Evolutionary conservation across 345 rosid species (phyloP).

Genomic region (Hibiscus trionum): DNA sequence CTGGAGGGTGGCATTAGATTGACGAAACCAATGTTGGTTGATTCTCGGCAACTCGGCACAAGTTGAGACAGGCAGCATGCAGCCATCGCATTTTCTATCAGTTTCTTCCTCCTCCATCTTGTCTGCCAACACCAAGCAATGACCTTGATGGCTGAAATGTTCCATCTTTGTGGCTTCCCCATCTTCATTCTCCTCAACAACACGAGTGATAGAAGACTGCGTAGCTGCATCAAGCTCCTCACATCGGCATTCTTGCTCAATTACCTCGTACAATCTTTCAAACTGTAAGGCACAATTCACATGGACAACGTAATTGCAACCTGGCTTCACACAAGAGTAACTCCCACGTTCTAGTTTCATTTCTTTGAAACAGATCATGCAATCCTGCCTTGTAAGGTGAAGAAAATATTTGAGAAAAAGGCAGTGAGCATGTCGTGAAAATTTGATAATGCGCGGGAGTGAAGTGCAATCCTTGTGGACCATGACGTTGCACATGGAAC

Average conservation of each 20-base stretch:
- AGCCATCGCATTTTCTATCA: background rate
- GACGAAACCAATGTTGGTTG: background rate
- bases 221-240: background rate
- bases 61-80: background rate
- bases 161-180: constrained; percentile 1
- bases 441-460: background rate
- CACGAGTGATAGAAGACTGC: background rate
- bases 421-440: constrained; percentile 4
- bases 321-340: constrained; percentile 1
- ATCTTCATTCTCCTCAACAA: background rate
- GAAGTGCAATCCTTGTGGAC: background rate
- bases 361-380: constrained; percentile 5
- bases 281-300: constrained; percentile 12
- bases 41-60: background rate
- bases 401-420: background rate
- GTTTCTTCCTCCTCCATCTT: background rate
- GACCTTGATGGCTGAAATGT: background rate
- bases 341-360: constrained; percentile 7
- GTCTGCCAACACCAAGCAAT: background rate
- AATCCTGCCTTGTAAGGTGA: background rate
- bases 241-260: background rate
- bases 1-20: accelerated
- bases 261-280: constrained; percentile 9
- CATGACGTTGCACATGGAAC: background rate
- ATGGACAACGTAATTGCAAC: constrained; percentile 16